Base-by-base conservation (phyloP, 352 stramenopile genomes). In the Globisporangium irregulare region DNA sequence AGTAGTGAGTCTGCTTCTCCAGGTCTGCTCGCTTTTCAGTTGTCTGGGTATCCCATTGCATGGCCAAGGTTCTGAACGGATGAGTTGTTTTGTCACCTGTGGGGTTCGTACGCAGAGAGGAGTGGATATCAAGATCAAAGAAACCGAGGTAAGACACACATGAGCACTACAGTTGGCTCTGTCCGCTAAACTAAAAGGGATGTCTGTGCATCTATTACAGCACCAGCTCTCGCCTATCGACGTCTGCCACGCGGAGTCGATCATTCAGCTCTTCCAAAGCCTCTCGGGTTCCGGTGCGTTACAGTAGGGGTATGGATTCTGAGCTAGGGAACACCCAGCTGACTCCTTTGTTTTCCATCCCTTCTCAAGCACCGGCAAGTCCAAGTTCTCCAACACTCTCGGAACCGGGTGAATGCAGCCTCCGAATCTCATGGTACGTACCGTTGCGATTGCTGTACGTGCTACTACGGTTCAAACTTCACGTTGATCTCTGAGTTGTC, bases 141-240 rank as follows among this genome's bases (percentile, higher is more conserved):
- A 91, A 32, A 78, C 14, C 24, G 73, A 90, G 74, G 85, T 84
- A 60, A n/a, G 43, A 27, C 5, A 15, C 38, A 10, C 38, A 46
- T 46, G 29, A 4, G 29, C 29, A 18, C 38, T 62, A 2, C 3
- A 18, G 25, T 22, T 54, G 34, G 10, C 18, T 43, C 46, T 34
- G 18, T 24, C 12, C 43, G 4, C 34, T 24, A 22, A 2, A 27
- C 34, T 14, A 6, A 9, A 7, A 24, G 57, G 12, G 4, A 32
- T 32, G n/a, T 32, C 15, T 61, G 32, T 38, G 59, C 25, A 22
- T 46, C 43, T 51, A 2, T 4, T 51, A n/a, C 53, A 93, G 85
- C 82, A 90, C 59, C 73, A 77, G 4, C 70, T 88, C 18, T 91
- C 80, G 24, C 72, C 85, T 8, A 72, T 93, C 2, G 82, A 93